Percentiles rank a stretch among this genome's conserved stretches.
These are phyloP conservation scores for Hamamelis virginiana DNA, from an alignment of 164 flowering plant genomes.

Conservation along the genomic window DNA sequence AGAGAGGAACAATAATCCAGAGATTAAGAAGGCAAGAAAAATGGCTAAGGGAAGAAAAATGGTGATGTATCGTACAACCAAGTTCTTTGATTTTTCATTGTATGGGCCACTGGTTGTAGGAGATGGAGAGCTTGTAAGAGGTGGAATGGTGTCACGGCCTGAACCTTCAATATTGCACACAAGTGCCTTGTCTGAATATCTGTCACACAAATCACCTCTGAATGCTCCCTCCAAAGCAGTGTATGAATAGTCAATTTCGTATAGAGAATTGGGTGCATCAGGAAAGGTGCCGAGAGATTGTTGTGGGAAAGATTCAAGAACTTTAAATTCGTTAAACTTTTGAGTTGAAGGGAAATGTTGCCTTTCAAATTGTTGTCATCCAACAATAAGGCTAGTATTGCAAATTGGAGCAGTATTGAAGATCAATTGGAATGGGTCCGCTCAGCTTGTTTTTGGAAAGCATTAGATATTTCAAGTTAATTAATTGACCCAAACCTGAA, in stretches of 20 bases:
- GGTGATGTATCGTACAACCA: too few relatives aligned
- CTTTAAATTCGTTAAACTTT: too few relatives aligned
- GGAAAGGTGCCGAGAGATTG: slow-evolving; percentile 6
- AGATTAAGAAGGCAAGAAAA: background rate
- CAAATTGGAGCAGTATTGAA: too few relatives aligned
- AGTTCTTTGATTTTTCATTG: too few relatives aligned
- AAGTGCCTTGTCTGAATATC: background rate
- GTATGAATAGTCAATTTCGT: background rate
- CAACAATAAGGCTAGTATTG: too few relatives aligned
- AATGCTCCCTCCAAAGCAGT: background rate
- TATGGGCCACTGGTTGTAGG: too few relatives aligned
- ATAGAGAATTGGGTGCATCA: background rate
- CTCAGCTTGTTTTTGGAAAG: too few relatives aligned
- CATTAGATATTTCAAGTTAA: too few relatives aligned
- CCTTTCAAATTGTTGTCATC: too few relatives aligned
- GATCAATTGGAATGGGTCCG: too few relatives aligned
- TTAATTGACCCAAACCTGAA: background rate
- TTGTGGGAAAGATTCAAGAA: slow-evolving; percentile 6
- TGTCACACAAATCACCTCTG: background rate
- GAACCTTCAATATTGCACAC: background rate
- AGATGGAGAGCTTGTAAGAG: too few relatives aligned
- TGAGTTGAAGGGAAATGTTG: too few relatives aligned
- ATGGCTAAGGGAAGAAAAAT: background rate
- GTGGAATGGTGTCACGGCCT: background rate
- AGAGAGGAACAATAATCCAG: background rate